Evolutionary conservation across 495 filamentous ascomycete species (phyloP).

Genomic region (Cladorrhinum samala): DNA sequence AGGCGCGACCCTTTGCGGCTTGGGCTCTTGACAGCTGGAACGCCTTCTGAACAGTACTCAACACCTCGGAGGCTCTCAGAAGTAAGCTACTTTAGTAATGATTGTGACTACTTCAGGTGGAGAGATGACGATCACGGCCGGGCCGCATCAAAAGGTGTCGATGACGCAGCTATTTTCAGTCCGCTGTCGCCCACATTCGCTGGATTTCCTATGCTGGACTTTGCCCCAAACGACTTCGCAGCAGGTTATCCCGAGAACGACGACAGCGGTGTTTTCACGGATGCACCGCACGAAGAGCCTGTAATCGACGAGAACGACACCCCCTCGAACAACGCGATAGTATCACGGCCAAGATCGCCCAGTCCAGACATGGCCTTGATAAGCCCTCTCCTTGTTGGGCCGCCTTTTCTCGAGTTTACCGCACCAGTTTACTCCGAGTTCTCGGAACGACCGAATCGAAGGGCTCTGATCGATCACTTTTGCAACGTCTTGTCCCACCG

Average conservation of each 20-base stretch:
- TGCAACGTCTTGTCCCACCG: constrained; percentile 57
- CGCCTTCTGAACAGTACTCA: not conserved
- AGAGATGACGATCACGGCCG: not conserved
- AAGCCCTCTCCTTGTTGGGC: constrained; percentile 39
- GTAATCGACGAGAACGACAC: constrained; percentile 3
- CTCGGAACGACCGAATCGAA: constrained; percentile 46
- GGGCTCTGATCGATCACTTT: constrained; percentile 55
- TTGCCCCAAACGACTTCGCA: not conserved
- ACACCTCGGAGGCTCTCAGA: constrained; percentile 16
- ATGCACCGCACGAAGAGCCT: constrained; percentile 8
- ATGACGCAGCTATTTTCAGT: constrained; percentile 18
- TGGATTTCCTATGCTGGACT: not conserved
- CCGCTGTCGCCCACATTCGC: constrained; percentile 20
- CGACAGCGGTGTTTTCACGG: constrained; percentile 4
- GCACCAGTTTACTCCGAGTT: constrained; percentile 51
- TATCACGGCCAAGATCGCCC: constrained; percentile 24
- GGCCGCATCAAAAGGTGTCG: constrained; percentile 15
- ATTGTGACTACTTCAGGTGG: not conserved
- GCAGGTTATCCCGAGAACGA: not conserved
- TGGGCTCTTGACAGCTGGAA: not conserved
- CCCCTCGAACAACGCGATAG: constrained; percentile 1
- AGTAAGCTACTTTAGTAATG: constrained; percentile 15
- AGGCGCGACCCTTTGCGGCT: constrained; percentile 29
- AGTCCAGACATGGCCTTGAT: constrained; percentile 40
- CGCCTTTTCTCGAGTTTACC: constrained; percentile 45